A percentile compares a stretch with the other conserved stretches of the same genome.
These are phyloP conservation scores for Pseudomassariella vexata DNA, from an alignment of 2,329 filamentous ascomycete species.

Conservation along the genomic window DNA sequence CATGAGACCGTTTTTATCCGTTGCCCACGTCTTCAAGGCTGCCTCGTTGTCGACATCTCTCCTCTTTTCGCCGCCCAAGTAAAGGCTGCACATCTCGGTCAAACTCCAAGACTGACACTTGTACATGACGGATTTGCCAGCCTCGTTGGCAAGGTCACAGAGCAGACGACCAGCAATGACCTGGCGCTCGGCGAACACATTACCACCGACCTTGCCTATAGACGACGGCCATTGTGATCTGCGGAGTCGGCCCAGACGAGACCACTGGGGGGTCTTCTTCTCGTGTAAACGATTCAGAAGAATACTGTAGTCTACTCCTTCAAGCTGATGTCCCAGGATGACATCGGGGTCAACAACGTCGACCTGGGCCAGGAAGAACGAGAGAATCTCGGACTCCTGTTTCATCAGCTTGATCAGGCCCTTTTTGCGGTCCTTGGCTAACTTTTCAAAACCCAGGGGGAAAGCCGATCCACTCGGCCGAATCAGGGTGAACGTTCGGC, in stretches of 20 bases:
- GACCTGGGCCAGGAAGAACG: slow-evolving; percentile 83
- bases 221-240: slow-evolving; percentile 80
- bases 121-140: slow-evolving; percentile 93
- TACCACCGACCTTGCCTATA: slow-evolving; percentile 78
- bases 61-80: slow-evolving; percentile 65
- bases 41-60: slow-evolving; percentile 85
- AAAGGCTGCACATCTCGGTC: slow-evolving; percentile 94
- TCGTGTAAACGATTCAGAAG: slow-evolving; percentile 81
- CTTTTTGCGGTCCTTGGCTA: slow-evolving; percentile 65
- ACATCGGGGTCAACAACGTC: slow-evolving; percentile 89
- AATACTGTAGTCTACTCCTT: slow-evolving; percentile 93
- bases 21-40: slow-evolving; percentile 81
- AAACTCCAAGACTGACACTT: slow-evolving; percentile 98
- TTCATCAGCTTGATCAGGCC: slow-evolving; percentile 77
- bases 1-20: slow-evolving; percentile 77
- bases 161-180: slow-evolving; percentile 82
- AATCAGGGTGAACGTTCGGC: slow-evolving; percentile 86
- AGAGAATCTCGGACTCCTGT: slow-evolving; percentile 78
- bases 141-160: slow-evolving; percentile 92
- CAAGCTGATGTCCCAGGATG: slow-evolving; percentile 88
- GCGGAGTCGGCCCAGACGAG: slow-evolving; percentile 81
- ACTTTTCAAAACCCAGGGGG: slow-evolving; percentile 78
- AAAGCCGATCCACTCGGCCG: slow-evolving; percentile 72
- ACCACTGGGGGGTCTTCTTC: slow-evolving; percentile 91
- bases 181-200: slow-evolving; percentile 89